Percentiles rank a stretch among this genome's conserved stretches.
Evolutionary conservation across 108 stramenopile species (phyloP).

Genomic region (Fragilariopsis cylindrus): DNA sequence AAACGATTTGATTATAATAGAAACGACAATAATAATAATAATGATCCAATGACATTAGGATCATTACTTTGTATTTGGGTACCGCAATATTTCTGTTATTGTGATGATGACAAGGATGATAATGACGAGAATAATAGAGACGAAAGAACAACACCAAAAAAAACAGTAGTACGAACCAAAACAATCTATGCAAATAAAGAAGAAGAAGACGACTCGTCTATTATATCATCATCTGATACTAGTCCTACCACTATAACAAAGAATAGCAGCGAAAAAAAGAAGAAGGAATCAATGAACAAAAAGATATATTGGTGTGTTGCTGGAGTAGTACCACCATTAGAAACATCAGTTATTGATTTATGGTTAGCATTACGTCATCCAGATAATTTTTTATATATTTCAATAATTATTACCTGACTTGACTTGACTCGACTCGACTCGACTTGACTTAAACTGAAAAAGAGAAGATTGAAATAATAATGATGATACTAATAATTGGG

Average conservation of each 20-base stretch:
- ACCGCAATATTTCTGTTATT: slow-evolving; percentile 39
- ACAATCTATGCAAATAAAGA: neutral
- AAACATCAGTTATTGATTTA: slow-evolving; percentile 49
- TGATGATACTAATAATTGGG: no score
- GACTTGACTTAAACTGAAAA: no score
- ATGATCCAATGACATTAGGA: slow-evolving; percentile 47
- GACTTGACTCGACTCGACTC: no score
- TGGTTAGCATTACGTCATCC: slow-evolving; percentile 74
- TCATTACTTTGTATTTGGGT: slow-evolving; percentile 45
- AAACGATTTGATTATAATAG: slow-evolving; percentile 19
- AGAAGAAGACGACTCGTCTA: slow-evolving; percentile 3
- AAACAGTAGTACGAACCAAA: no score
- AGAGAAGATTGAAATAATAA: no score
- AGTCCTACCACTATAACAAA: no score
- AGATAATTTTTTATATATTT: slow-evolving; percentile 78
- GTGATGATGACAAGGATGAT: no score
- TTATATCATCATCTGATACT: neutral
- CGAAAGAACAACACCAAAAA: no score
- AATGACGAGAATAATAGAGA: no score
- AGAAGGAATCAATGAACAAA: neutral
- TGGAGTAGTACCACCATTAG: slow-evolving; percentile 61
- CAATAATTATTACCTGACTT: neutral
- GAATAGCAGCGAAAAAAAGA: no score
- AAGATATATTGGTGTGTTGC: slow-evolving; percentile 50
- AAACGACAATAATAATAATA: neutral